Conservation (phyloP, 2,329 filamentous ascomycete species). For the Teratosphaeria zuluensis region DNA sequence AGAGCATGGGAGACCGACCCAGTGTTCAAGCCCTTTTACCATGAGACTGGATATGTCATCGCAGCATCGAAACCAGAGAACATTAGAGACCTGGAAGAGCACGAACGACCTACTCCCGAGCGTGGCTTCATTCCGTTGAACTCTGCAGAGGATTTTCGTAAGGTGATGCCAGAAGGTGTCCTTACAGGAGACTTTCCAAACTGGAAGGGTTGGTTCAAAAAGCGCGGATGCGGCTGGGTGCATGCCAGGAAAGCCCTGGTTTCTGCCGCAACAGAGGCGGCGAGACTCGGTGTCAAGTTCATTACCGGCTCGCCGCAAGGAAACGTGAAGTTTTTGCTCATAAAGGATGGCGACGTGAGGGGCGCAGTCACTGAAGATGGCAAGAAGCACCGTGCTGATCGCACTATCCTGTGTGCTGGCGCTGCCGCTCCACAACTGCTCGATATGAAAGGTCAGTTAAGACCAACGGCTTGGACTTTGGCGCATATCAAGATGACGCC, state of each 20-base stretch:
- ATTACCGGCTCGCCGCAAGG: constrained; percentile 33
- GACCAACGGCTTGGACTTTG: constrained; percentile 47
- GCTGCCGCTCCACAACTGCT: constrained; percentile 39
- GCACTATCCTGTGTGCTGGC: constrained; percentile 41
- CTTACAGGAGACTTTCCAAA: constrained; percentile 40
- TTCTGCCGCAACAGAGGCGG: constrained; percentile 37
- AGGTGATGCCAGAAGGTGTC: constrained; percentile 43
- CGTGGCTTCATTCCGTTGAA: constrained; percentile 24
- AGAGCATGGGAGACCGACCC: constrained; percentile 36
- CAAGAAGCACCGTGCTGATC: constrained; percentile 30
- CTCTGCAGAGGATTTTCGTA: constrained; percentile 37
- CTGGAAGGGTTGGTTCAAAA: constrained; percentile 43
- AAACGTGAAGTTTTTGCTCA: constrained; percentile 15
- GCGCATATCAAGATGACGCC: constrained; percentile 41
- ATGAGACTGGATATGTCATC: constrained; percentile 39
- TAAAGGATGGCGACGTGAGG: constrained; percentile 25
- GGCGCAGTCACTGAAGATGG: constrained; percentile 39
- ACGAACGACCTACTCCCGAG: constrained; percentile 10
- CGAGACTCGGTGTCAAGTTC: constrained; percentile 38
- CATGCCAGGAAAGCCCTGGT: constrained; percentile 42
- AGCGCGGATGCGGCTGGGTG: constrained; percentile 43
- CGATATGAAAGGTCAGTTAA: constrained; percentile 43
- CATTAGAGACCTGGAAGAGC: constrained; percentile 6
- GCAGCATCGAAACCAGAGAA: constrained; percentile 25
- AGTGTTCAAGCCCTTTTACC: constrained; percentile 35